A percentile compares a stretch with the other conserved stretches of the same genome.
These are phyloP conservation scores for Puccinellia tenuiflora DNA, from an alignment of 176 grass and related monocot genomes.

Conservation along the genomic window DNA sequence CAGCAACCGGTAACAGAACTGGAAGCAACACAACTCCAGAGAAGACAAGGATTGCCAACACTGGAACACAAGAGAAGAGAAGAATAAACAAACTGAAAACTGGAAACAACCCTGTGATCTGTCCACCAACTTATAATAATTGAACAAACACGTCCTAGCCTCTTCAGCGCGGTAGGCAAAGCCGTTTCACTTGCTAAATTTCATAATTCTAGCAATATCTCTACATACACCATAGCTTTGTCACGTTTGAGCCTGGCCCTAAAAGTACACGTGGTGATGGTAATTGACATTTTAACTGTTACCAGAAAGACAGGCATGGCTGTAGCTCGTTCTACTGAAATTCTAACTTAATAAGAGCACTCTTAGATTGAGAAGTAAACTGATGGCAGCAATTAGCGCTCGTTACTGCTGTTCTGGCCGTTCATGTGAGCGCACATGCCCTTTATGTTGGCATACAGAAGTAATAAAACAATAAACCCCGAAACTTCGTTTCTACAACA, in stretches of 20 bases:
- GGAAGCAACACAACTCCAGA: conserved; percentile 78
- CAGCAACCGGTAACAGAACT: conserved; percentile 65
- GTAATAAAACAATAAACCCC: neutral
- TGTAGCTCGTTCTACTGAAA: neutral
- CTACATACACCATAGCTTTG: neutral
- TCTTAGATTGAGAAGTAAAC: neutral
- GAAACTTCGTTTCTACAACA: neutral
- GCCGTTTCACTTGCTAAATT: neutral
- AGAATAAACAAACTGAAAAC: neutral
- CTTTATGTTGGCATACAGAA: neutral
- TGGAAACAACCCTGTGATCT: neutral
- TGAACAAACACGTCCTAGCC: neutral
- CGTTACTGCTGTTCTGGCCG: neutral
- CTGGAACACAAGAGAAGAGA: conserved; percentile 39
- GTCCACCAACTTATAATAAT: neutral
- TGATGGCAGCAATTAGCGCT: neutral
- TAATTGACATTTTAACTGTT: neutral
- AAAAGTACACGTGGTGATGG: too few relatives aligned
- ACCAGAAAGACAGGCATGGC: neutral
- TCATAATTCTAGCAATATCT: neutral
- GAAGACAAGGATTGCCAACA: conserved; percentile 65
- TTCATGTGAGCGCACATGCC: neutral
- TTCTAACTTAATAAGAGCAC: neutral
- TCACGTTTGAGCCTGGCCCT: neutral
- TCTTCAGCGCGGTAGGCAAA: neutral